Base-by-base conservation (phyloP, 768 basidiomycete species). In the Russula sp. region DNA sequence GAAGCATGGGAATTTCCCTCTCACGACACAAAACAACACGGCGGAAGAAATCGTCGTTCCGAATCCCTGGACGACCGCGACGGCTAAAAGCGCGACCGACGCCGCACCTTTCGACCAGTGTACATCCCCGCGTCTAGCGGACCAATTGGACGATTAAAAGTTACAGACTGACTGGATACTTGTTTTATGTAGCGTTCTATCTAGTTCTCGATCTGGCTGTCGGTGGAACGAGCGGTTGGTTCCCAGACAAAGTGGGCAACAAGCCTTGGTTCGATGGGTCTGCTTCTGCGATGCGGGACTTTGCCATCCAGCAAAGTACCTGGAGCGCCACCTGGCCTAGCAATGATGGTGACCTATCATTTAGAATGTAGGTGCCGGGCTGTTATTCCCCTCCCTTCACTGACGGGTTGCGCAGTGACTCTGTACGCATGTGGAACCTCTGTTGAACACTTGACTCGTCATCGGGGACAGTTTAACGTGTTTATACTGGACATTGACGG, bases 261-360 rank as follows among this genome's bases (percentile, higher is more conserved):
- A 79, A 79, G 73, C 73, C 73, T 80, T 92, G 89, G 90, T 78
- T 85, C 37, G 85, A 92, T 71, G 75, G 75, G 18, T 81, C 81
- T 59, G 66, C 14, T 73, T 75, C 78, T n/a, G 89, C 89, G 9
- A 89, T 89, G 87, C 75, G 73, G 50, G 86, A 88, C 58, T 91
- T 91, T 72, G 83, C 85, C 18, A 61, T 71, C 8, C 81, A 77
- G 4, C 80, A 88, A 73, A 75, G 76, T 42, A 77, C 80, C 55
- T 94, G 92, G 92, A 81, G 80, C 66, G 77, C 82, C 56, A 88
- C 87, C 9, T 94, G 92, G 92, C 85, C 89, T 3, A 72, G 77
- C 6, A 80, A 77, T 55, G 77, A 82, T 10, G 79, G 83, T 62
- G 79, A 83, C 55, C 78, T 87, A 35, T 85, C 87, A 2, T 82